Evolutionary conservation across 2,329 filamentous ascomycete genomes (phyloP).

Genomic region (Fulvia fulva): DNA sequence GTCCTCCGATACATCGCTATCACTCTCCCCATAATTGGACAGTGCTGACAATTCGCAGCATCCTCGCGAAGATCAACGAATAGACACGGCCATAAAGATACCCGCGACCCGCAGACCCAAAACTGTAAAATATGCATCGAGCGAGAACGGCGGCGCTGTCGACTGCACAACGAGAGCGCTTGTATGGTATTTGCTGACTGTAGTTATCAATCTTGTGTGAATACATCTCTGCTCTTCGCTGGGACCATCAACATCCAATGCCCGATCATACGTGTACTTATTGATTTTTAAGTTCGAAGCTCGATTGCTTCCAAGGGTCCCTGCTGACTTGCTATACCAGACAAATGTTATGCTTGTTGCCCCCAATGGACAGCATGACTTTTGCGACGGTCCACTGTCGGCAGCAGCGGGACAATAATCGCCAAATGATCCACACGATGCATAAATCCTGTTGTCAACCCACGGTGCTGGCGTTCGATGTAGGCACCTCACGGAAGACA

Average conservation of each 20-base stretch:
- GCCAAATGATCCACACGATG: not conserved
- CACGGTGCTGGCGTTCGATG: not conserved
- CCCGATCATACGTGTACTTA: not conserved
- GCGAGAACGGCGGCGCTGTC: constrained; percentile 4
- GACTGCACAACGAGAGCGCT: constrained; percentile 3
- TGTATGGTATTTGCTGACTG: constrained; percentile 7
- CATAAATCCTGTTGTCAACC: not conserved
- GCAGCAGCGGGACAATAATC: not conserved
- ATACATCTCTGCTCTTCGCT: constrained; percentile 13
- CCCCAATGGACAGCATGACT: not conserved
- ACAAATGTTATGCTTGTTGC: not conserved
- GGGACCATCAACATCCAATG: not conserved
- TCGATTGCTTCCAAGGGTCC: not conserved
- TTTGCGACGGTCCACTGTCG: not conserved
- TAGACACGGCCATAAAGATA: constrained; percentile 43
- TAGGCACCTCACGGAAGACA: not conserved
- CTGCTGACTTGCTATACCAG: not conserved
- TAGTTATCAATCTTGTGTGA: constrained; percentile 6
- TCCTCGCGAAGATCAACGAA: constrained; percentile 99
- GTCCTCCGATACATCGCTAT: constrained; percentile 33
- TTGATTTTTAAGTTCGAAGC: not conserved
- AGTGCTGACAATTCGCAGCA: constrained; percentile 51
- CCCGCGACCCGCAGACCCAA: constrained; percentile 6
- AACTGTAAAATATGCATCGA: constrained; percentile 26
- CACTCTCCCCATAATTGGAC: too few species aligned